Evolutionary conservation across 1,139 yeast genomes (phyloP).

Genomic region (Chernovozyma aurita): DNA sequence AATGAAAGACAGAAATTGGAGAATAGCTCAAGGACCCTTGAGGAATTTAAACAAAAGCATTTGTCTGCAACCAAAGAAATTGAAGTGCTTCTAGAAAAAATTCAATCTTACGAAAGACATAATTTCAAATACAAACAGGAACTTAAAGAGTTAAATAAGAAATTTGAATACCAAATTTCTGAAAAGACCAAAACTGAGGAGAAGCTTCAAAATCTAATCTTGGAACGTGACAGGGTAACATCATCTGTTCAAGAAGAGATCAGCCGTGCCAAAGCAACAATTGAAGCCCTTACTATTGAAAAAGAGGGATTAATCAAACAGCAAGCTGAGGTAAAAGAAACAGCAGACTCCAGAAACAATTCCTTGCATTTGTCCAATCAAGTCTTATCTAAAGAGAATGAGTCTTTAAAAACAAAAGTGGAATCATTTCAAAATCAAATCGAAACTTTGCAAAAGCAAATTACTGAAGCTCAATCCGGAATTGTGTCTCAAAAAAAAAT

Average conservation of each 20-base stretch:
- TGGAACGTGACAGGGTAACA: no score
- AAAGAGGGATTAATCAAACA: not conserved
- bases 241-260: no score
- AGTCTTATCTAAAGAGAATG: not conserved
- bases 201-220: no score
- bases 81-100: not conserved
- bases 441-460: not conserved
- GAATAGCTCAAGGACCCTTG: constrained; percentile 24
- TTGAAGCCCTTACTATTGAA: not conserved
- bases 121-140: constrained; percentile 11
- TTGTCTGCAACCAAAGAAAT: constrained; percentile 1
- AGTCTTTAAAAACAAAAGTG: not conserved
- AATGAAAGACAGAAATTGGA: constrained; percentile 31
- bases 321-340: no score
- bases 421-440: not conserved
- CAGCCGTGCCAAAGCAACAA: no score
- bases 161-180: constrained; percentile 6
- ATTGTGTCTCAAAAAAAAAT: not conserved
- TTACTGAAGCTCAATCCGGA: not conserved
- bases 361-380: no score
- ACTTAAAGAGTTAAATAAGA: constrained; percentile 13
- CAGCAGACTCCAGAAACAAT: no score
- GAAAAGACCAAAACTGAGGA: no score
- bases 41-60: constrained; percentile 13
- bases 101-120: constrained; percentile 9